Evolutionary conservation across 2,329 filamentous ascomycete genomes (phyloP).

Genomic region (Xylariomycetidae sp.): DNA sequence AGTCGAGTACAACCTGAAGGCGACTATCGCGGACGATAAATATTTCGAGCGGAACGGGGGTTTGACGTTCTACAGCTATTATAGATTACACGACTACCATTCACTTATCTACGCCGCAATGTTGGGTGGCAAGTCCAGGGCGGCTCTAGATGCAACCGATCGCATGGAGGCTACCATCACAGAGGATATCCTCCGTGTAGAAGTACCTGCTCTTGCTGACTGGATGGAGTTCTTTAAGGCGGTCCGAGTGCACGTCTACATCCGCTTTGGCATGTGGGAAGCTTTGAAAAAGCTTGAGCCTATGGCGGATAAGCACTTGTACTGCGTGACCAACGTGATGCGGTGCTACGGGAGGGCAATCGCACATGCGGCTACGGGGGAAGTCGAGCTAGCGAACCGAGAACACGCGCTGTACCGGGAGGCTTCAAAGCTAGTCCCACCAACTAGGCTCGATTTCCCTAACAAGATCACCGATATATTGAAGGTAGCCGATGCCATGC

Average conservation of each 20-base stretch:
- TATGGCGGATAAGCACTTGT: constrained; percentile 42
- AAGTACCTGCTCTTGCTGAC: constrained; percentile 50
- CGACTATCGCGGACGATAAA: constrained; percentile 23
- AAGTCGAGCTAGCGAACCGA: constrained; percentile 35
- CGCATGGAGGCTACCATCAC: constrained; percentile 44
- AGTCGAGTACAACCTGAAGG: constrained; percentile 10
- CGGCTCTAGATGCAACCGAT: constrained; percentile 43
- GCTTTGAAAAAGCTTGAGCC: constrained; percentile 42
- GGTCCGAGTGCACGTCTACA: constrained; percentile 48
- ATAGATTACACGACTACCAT: constrained; percentile 52
- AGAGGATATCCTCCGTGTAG: constrained; percentile 42
- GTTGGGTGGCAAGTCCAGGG: constrained; percentile 46
- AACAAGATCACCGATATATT: constrained; percentile 15
- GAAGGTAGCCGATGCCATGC: constrained; percentile 41
- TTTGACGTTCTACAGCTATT: constrained; percentile 51
- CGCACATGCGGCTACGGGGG: constrained; percentile 43
- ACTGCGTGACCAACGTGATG: constrained; percentile 51
- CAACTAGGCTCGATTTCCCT: constrained; percentile 12
- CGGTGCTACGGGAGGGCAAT: constrained; percentile 50
- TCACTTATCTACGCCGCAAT: constrained; percentile 55
- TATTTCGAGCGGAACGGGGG: constrained; percentile 41
- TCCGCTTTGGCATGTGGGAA: constrained; percentile 53
- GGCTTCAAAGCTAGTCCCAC: constrained; percentile 35
- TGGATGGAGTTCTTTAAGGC: constrained; percentile 51
- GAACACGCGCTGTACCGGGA: constrained; percentile 34